These are phyloP conservation scores for Porogramme epimiltina DNA, from an alignment of 1,284 basidiomycete species.

Conservation along the genomic window DNA sequence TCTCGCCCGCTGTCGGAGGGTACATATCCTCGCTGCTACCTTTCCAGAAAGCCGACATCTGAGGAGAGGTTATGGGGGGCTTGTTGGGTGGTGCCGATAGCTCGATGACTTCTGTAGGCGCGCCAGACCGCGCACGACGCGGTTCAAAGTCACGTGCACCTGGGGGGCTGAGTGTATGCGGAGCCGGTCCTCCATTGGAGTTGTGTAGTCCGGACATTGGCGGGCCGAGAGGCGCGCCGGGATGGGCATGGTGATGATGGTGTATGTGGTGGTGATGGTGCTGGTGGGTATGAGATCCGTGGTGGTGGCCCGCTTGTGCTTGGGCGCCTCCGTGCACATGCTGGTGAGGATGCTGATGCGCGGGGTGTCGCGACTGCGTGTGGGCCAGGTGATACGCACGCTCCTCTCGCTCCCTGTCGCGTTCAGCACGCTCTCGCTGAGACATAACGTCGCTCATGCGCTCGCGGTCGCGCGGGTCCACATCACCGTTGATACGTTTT, in stretches of 20 bases:
- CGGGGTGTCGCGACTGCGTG: constrained; percentile 25
- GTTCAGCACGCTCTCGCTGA: constrained; percentile 33
- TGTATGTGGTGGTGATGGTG: constrained; percentile 46
- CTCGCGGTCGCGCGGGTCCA: constrained; percentile 27
- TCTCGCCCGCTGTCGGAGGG: constrained; percentile 2
- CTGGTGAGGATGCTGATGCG: constrained; percentile 23
- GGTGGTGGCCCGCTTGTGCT: constrained; percentile 29
- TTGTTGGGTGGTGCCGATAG: constrained; percentile 37
- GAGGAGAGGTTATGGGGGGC: constrained; percentile 18
- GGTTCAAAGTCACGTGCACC: constrained; percentile 30
- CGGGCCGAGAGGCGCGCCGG: constrained; percentile 12
- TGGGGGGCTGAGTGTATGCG: constrained; percentile 22
- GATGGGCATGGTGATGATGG: constrained; percentile 1
- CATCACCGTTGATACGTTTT: constrained; percentile 30
- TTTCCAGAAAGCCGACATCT: constrained; percentile 24
- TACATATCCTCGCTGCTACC: constrained; percentile 20
- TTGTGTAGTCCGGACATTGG: constrained; percentile 24
- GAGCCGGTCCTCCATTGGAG: constrained; percentile 6
- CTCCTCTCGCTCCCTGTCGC: constrained; percentile 28
- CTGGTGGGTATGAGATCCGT: constrained; percentile 43
- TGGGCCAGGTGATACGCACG: constrained; percentile 26
- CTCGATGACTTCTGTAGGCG: constrained; percentile 51
- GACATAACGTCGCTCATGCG: constrained; percentile 29
- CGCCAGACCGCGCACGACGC: constrained; percentile 33
- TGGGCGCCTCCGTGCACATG: constrained; percentile 26